phyloP scores from a whole-genome alignment of 2,329 filamentous ascomycete species.

The Fusarium sacchari region DNA sequence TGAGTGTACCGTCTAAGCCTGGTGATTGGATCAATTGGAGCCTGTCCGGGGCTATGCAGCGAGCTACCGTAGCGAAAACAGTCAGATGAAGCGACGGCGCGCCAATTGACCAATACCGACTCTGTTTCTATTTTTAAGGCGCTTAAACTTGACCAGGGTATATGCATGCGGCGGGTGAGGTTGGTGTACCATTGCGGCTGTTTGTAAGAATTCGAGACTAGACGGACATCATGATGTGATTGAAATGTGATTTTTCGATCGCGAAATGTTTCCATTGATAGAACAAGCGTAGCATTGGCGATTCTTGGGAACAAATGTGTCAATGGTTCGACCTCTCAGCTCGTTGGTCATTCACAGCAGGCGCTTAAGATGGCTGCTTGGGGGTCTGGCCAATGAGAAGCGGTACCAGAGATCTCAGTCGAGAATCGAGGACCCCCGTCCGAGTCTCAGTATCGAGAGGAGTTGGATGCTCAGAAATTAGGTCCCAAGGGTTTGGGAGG shows the following conservation, averaged over 20 bases:
- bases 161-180: constrained; percentile 15
- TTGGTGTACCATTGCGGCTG: constrained; percentile 19
- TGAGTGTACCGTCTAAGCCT: constrained; percentile 9
- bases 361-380: not conserved
- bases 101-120: constrained; percentile 34
- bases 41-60: constrained; percentile 32
- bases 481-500: constrained; percentile 33
- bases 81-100: constrained; percentile 36
- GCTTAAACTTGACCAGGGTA: constrained; percentile 33
- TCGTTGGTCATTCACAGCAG: not conserved
- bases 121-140: constrained; percentile 42
- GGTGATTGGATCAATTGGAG: constrained; percentile 27
- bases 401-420: constrained; percentile 42
- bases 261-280: not conserved
- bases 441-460: constrained; percentile 3
- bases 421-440: constrained; percentile 30
- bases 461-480: constrained; percentile 30
- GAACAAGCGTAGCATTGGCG: not conserved
- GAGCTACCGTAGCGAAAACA: constrained; percentile 23
- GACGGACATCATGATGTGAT: constrained; percentile 11
- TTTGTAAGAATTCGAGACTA: constrained; percentile 14
- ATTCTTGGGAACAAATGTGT: not conserved
- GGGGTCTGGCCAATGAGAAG: constrained; percentile 27
- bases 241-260: constrained; percentile 1
- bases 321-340: not conserved